Evolutionary conservation across 805 yeast genomes (phyloP).

Genomic region (Candida vartiovaarae): DNA sequence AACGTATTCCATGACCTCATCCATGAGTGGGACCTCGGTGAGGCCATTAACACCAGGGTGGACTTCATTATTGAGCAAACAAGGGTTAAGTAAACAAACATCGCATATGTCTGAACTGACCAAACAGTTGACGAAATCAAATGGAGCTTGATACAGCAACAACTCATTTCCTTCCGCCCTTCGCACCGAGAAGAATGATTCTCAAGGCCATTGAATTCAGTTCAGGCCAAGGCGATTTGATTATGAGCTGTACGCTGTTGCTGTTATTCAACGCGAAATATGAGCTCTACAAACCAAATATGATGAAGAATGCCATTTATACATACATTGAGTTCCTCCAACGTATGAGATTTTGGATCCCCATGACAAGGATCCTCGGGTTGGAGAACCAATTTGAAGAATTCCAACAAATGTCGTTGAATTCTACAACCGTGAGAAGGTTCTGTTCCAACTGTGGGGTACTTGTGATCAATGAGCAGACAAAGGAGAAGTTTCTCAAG

Average conservation of each 20-base stretch:
- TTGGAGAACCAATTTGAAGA: constrained; percentile 26
- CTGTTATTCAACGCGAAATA: constrained; percentile 42
- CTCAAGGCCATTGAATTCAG: constrained; percentile 48
- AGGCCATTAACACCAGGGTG: constrained; percentile 12
- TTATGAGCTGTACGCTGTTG: constrained; percentile 51
- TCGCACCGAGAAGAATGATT: constrained; percentile 48
- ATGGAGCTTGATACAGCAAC: constrained; percentile 1
- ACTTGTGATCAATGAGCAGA: constrained; percentile 50
- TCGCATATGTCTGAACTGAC: constrained; percentile 21
- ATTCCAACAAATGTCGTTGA: constrained; percentile 23
- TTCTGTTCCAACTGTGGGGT: constrained; percentile 57
- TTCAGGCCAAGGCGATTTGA: constrained; percentile 54
- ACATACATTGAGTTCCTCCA: constrained; percentile 49
- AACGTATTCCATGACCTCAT: constrained; percentile 16
- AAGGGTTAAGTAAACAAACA: constrained; percentile 4
- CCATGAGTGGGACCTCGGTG: constrained; percentile 10
- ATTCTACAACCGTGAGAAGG: constrained; percentile 34
- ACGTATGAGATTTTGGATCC: constrained; percentile 42
- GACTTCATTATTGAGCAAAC: constrained; percentile 8
- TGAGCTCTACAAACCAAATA: constrained; percentile 24
- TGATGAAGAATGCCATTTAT: constrained; percentile 49
- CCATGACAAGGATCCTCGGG: constrained; percentile 51
- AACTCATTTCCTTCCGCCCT: constrained; percentile 35
- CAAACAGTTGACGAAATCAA: constrained; percentile 19
- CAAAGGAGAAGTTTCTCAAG: constrained; percentile 33